phyloP scores from a whole-genome alignment of 73 alveolate species.

The Paramecium sonneborni region DNA sequence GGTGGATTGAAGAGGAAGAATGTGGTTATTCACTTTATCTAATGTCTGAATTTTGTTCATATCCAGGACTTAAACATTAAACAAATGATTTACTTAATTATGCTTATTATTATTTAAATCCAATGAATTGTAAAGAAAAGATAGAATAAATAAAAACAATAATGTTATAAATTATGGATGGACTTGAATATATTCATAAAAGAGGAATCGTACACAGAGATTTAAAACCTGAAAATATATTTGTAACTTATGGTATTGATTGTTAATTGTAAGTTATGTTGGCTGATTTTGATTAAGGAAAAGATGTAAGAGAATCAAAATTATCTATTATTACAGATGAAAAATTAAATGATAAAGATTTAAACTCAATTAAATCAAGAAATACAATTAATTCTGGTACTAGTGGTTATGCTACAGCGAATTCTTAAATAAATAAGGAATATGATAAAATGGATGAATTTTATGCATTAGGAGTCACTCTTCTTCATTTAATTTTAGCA shows the following conservation, averaged over 20 bases:
- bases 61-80: constrained; percentile 44
- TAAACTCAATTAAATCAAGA: constrained; percentile 28
- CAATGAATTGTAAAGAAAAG: constrained; percentile 17
- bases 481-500: constrained; percentile 37
- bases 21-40: constrained; percentile 10
- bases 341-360: not conserved
- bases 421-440: constrained; percentile 17
- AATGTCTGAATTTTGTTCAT: constrained; percentile 35
- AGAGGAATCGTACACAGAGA: constrained; percentile 54
- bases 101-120: constrained; percentile 33
- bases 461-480: constrained; percentile 36
- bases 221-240: constrained; percentile 20
- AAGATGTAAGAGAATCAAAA: constrained; percentile 56
- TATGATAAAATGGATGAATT: constrained; percentile 55
- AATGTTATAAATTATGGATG: constrained; percentile 50
- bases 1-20: constrained; percentile 55
- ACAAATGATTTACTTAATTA: constrained; percentile 34
- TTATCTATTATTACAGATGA: constrained; percentile 43
- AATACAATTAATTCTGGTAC: constrained; percentile 48
- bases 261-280: not conserved
- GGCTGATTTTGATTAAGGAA: constrained; percentile 51
- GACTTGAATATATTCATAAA: constrained; percentile 43
- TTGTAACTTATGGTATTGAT: not conserved
- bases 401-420: constrained; percentile 22
- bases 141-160: constrained; percentile 10